Conservation (phyloP, 179 eudicot species). For the Beta corolliflora region DNA sequence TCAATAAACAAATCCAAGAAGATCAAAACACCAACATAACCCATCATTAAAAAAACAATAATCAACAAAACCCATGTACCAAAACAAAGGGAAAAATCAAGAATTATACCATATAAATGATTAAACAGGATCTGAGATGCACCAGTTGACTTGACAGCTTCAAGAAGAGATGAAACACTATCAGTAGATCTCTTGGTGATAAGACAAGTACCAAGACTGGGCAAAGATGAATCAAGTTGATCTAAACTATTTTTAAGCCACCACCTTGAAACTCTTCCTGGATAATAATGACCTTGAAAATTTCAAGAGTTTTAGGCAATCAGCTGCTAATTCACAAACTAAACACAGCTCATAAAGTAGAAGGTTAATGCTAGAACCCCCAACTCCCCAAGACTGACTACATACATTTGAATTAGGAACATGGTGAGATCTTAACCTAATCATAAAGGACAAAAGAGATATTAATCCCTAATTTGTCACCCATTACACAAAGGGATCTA, state of each 20-base stretch:
- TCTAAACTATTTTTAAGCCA: conserved; percentile 92
- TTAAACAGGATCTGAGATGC: conserved; percentile 90
- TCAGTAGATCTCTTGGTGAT: conserved; percentile 92
- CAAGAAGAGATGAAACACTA: conserved; percentile 73
- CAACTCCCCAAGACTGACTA: not conserved
- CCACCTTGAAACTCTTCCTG: conserved; percentile 97
- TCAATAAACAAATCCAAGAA: too few species aligned
- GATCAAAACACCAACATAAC: not conserved
- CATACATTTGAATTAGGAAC: not conserved
- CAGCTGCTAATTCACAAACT: not conserved
- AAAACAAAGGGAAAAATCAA: not conserved
- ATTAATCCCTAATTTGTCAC: not conserved
- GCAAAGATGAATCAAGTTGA: conserved; percentile 79
- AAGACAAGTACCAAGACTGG: conserved; percentile 78
- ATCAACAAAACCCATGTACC: not conserved
- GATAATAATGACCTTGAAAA: conserved; percentile 65
- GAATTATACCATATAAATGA: conserved; percentile 69
- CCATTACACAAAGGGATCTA: not conserved
- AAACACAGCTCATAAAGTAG: not conserved
- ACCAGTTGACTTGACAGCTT: conserved; percentile 74
- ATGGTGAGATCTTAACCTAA: not conserved
- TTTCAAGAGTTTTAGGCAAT: not conserved
- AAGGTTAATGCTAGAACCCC: too few species aligned
- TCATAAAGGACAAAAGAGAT: not conserved
- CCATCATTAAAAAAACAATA: not conserved